Base-by-base conservation (phyloP, 352 stramenopile genomes). In the Phytophthora pisi region DNA sequence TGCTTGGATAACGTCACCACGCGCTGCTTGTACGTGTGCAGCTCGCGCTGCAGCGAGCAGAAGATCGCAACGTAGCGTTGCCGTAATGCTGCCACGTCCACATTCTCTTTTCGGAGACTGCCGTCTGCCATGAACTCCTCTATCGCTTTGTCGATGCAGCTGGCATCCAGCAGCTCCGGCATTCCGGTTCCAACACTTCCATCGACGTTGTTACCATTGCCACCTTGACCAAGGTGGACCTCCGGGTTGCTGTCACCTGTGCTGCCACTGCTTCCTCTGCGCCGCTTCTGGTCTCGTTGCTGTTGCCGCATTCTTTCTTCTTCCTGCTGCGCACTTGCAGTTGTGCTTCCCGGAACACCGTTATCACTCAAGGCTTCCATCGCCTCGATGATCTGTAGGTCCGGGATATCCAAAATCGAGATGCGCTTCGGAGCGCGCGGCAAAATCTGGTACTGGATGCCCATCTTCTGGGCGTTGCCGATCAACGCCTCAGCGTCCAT, bases 401-500 rank as follows among this genome's bases (percentile, higher is more conserved):
- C 79, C 5, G 84, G 69, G 8, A 91, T 89, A 57, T 92, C 84
- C 31, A 77, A 61, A 26, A 92, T 79, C 1, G 84, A 91, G 61
- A 92, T 90, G 1, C 74, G 73, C 52, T 84, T 84, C 10, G 77
- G 77, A 26, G 74, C 79, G 1, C 71, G 75, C 0, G 79, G 82
- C 20, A 89, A 47, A 13, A 87, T 78, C 62, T 89, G 79, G 47
- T 88, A 81, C 67, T 87, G 79, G 5, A 89, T 74, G 0, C 81
- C 81, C 79, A 91, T 90, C 65, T 89, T 90, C 61, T 88, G 82
- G 7, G 79, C 80, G 49, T 90, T 86, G 9, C 74, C 82, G 52
- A 93, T 91, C 61, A 93, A 51, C 24, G 82, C 82, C 24, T 93
- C 82, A 23, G 80, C 85, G 53, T 93, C 85, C 61, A 85, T 60